Conservation (phyloP, 1,284 basidiomycete genomes). For the Mrakiaceae sp. region DNA sequence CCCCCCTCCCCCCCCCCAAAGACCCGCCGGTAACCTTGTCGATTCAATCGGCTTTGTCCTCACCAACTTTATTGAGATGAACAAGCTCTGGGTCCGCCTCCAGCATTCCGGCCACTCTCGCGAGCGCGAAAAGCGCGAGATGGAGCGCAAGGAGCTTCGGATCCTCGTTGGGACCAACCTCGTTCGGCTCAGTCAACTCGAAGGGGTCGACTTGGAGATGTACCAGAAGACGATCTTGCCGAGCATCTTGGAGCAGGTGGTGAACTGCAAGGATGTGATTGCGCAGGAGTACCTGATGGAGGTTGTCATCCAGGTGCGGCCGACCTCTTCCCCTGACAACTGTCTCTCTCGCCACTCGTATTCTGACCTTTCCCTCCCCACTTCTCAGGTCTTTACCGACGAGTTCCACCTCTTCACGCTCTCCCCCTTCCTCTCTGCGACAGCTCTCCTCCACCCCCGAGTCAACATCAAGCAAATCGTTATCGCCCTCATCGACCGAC, state of each 20-base stretch:
- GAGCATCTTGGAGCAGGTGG: constrained; percentile 83
- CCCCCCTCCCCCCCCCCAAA: constrained; percentile 28
- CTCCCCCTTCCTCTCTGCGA: constrained; percentile 82
- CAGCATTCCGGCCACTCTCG: constrained; percentile 92
- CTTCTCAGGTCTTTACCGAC: constrained; percentile 74
- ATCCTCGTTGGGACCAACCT: constrained; percentile 94
- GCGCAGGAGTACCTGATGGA: constrained; percentile 98
- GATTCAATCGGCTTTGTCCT: constrained; percentile 89
- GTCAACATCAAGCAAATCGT: constrained; percentile 96
- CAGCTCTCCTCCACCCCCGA: constrained; percentile 84
- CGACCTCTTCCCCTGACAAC: background rate
- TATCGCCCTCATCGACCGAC: constrained; percentile 86
- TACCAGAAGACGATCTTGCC: constrained; percentile 75
- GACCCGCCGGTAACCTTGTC: constrained; percentile 72
- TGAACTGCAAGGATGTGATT: constrained; percentile 92
- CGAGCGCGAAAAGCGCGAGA: constrained; percentile 86
- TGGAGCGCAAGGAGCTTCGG: constrained; percentile 81
- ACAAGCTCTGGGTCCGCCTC: constrained; percentile 93
- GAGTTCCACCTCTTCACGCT: constrained; percentile 90
- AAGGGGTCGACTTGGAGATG: constrained; percentile 84
- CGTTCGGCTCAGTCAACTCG: constrained; percentile 79
- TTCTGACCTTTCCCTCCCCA: background rate
- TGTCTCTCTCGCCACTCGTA: background rate
- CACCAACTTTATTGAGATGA: constrained; percentile 98
- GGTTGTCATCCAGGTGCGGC: constrained; percentile 78